Evolutionary conservation across 2,329 filamentous ascomycete genomes (phyloP).

Genomic region (Iodosphaeria phyllophila): DNA sequence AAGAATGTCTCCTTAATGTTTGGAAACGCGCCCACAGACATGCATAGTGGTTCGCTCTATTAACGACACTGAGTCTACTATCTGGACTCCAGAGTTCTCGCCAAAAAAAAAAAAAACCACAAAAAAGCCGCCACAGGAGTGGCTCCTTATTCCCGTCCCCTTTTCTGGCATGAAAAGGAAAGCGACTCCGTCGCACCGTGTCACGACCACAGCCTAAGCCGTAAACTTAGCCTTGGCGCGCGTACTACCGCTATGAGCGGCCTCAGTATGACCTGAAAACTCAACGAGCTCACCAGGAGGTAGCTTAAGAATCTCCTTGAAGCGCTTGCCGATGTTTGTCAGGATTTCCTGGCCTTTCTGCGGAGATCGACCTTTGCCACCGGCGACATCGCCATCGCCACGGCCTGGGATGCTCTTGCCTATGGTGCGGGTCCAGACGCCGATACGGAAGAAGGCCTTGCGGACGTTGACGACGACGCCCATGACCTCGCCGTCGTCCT

Average conservation of each 20-base stretch:
- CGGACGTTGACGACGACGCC: conserved; percentile 97
- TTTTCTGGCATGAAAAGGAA: too few relatives aligned
- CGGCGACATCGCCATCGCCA: conserved; percentile 52
- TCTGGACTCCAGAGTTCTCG: too few relatives aligned
- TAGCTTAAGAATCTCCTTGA: conserved; percentile 83
- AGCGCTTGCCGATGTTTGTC: conserved; percentile 65
- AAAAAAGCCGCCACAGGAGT: too few relatives aligned
- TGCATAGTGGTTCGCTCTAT: too few relatives aligned
- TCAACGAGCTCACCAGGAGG: conserved; percentile 62
- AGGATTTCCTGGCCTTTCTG: conserved; percentile 80
- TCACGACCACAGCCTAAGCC: too few relatives aligned
- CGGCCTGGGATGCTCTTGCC: conserved; percentile 67
- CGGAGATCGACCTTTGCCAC: conserved; percentile 55
- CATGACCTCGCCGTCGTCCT: conserved; percentile 94
- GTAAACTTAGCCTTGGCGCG: conserved; percentile 88
- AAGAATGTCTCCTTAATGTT: too few relatives aligned
- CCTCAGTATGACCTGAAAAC: conserved; percentile 93
- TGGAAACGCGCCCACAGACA: too few relatives aligned
- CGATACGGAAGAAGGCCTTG: conserved; percentile 94
- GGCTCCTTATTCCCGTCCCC: too few relatives aligned
- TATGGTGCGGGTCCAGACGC: conserved; percentile 90
- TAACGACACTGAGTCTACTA: too few relatives aligned
- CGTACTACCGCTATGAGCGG: conserved; percentile 80
- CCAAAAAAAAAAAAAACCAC: too few relatives aligned
- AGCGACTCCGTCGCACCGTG: too few relatives aligned